Conservation (phyloP, 2,329 filamentous ascomycete genomes). For the Proliferodiscus dingleyae region DNA sequence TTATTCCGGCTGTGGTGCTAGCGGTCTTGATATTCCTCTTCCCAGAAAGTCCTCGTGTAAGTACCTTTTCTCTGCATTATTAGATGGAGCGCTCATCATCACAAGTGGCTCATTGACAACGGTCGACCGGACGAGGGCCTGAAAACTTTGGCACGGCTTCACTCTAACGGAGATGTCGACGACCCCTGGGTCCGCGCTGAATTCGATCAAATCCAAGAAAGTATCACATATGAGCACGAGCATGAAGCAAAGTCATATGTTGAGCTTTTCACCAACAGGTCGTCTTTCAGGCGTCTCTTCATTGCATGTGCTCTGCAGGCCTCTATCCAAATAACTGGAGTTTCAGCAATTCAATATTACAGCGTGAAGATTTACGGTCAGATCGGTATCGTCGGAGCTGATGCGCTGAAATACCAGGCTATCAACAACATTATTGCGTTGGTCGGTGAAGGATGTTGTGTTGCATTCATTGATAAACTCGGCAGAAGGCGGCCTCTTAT, state of each 20-base stretch:
- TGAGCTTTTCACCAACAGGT: constrained; percentile 55
- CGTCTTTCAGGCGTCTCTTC: constrained; percentile 59
- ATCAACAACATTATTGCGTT: constrained; percentile 61
- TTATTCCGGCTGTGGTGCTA: constrained; percentile 52
- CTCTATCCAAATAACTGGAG: constrained; percentile 62
- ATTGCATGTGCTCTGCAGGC: constrained; percentile 58
- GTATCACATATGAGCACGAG: constrained; percentile 55
- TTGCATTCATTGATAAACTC: constrained; percentile 60
- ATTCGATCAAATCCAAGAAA: constrained; percentile 59
- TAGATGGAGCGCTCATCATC: background rate
- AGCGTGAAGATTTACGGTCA: constrained; percentile 51
- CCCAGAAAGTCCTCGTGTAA: constrained; percentile 48
- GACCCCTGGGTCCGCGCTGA: constrained; percentile 61
- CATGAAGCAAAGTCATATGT: constrained; percentile 57
- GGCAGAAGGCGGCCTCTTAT: constrained; percentile 72
- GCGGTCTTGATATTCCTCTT: constrained; percentile 54
- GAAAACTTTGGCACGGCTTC: constrained; percentile 52
- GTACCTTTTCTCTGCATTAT: background rate
- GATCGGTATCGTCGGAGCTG: constrained; percentile 52
- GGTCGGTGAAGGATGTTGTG: constrained; percentile 54
- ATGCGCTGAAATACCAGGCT: constrained; percentile 59
- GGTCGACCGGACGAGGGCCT: constrained; percentile 51
- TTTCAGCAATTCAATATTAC: constrained; percentile 61
- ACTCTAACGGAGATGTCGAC: constrained; percentile 52
- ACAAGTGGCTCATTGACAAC: constrained; percentile 57